phyloP scores from a whole-genome alignment of 371 early-diverging fungal species.

The Lichtheimia hyalospora region DNA sequence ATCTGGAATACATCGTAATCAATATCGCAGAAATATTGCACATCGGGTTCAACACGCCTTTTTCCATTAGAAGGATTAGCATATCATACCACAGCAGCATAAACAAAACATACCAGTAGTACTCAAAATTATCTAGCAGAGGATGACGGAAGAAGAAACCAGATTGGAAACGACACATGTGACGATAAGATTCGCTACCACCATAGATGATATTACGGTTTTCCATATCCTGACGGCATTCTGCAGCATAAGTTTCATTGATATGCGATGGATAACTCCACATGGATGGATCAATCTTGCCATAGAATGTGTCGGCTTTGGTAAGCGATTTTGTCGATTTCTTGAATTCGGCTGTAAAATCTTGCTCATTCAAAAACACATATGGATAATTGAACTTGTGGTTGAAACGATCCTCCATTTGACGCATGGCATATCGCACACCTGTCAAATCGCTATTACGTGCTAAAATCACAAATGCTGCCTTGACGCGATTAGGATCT shows the following conservation, averaged over 20 bases:
- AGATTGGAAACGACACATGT: constrained; percentile 95
- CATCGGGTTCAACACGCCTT: constrained; percentile 91
- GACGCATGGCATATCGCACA: constrained; percentile 64
- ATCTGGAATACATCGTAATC: constrained; percentile 89
- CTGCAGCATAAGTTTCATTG: constrained; percentile 65
- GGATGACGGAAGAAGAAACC: constrained; percentile 93
- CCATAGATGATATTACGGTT: constrained; percentile 77
- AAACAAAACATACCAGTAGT: constrained; percentile 80
- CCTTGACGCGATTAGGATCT: constrained; percentile 30
- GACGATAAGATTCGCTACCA: constrained; percentile 83
- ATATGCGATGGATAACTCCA: constrained; percentile 88
- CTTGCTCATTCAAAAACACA: constrained; percentile 82
- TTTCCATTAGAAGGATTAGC: background rate
- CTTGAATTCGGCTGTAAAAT: constrained; percentile 82
- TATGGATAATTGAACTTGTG: constrained; percentile 84
- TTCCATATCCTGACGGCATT: constrained; percentile 60
- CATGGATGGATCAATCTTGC: constrained; percentile 54
- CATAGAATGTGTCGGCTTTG: constrained; percentile 50
- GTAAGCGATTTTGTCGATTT: constrained; percentile 42
- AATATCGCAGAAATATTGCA: constrained; percentile 83
- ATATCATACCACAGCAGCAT: background rate
- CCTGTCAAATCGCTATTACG: constrained; percentile 78
- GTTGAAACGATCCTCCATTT: constrained; percentile 87
- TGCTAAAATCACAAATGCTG: constrained; percentile 65
- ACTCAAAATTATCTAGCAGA: constrained; percentile 76